A percentile compares a stretch with the other conserved stretches of the same genome.
These are phyloP conservation scores for Geotrichum phurueaensis DNA, from an alignment of 1,139 yeast species.

Conservation along the genomic window DNA sequence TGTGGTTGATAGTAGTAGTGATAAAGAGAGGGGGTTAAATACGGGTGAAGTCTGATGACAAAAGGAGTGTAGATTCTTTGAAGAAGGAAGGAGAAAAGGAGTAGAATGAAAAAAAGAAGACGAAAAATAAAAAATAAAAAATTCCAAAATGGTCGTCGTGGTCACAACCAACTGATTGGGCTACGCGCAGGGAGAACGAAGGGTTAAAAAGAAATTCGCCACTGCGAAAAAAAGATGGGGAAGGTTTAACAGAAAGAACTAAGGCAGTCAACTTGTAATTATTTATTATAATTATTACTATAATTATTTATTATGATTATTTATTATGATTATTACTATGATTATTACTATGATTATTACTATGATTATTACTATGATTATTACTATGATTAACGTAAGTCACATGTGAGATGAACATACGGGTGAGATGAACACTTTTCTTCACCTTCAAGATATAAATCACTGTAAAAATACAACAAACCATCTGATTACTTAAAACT, in stretches of 20 bases:
- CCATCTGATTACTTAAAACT: too few species aligned
- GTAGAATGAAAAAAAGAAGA: slow-evolving; percentile 1
- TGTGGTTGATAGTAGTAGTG: slow-evolving; percentile 1
- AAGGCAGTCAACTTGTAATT: too few species aligned
- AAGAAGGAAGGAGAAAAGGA: slow-evolving; percentile 5
- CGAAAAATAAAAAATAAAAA: not conserved
- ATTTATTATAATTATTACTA: too few species aligned
- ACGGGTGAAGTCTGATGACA: not conserved
- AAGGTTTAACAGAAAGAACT: not conserved
- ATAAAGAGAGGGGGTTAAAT: not conserved
- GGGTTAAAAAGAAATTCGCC: not conserved
- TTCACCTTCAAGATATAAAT: too few species aligned
- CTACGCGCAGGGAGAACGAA: not conserved
- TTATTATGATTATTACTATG: too few species aligned
- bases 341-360: too few species aligned
- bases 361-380: too few species aligned
- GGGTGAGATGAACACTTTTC: too few species aligned
- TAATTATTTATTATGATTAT: too few species aligned
- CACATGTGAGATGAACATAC: too few species aligned
- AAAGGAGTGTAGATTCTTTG: not conserved
- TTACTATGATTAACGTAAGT: too few species aligned
- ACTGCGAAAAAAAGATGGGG: not conserved
- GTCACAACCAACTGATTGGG: not conserved
- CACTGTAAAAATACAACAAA: too few species aligned
- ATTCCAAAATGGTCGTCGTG: slow-evolving; percentile 4